Evolutionary conservation across 2,329 filamentous ascomycete species (phyloP).

Genomic region (Colletotrichum sp.): DNA sequence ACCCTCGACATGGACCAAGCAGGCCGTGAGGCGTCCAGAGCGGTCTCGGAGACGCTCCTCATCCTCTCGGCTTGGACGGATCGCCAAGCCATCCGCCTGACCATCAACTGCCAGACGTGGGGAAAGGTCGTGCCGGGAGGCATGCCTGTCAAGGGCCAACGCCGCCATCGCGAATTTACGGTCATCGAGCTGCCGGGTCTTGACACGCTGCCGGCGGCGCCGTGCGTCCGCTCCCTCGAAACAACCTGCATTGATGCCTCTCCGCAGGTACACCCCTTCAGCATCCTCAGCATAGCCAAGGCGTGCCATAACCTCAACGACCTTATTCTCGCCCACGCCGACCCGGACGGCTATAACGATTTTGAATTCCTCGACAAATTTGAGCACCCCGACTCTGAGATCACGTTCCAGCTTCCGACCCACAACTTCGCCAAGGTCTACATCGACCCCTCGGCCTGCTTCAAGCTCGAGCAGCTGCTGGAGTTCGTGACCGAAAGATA

Average conservation of each 20-base stretch:
- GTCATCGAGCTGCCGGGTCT: not conserved
- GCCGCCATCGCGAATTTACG: not conserved
- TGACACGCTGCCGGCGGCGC: not conserved
- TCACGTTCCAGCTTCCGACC: not conserved
- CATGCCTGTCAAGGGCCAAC: not conserved
- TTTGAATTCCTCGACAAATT: not conserved
- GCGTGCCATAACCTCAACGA: not conserved
- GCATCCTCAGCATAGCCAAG: not conserved
- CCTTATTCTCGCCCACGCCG: not conserved
- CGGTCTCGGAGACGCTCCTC: not conserved
- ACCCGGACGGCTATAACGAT: not conserved
- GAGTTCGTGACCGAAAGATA: not conserved
- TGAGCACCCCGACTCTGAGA: not conserved
- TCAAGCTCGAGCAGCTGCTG: not conserved
- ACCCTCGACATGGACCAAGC: not conserved
- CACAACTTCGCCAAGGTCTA: not conserved
- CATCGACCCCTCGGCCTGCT: not conserved
- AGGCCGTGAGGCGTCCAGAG: not conserved
- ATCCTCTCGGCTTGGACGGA: not conserved
- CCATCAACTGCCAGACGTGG: not conserved
- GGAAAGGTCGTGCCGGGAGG: not conserved
- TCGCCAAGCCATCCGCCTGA: not conserved
- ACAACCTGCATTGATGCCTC: not conserved
- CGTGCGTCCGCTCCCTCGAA: not conserved
- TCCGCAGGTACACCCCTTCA: not conserved